Evolutionary conservation across 208 protist species (phyloP).

Genomic region (Leishmania amazonensis): DNA sequence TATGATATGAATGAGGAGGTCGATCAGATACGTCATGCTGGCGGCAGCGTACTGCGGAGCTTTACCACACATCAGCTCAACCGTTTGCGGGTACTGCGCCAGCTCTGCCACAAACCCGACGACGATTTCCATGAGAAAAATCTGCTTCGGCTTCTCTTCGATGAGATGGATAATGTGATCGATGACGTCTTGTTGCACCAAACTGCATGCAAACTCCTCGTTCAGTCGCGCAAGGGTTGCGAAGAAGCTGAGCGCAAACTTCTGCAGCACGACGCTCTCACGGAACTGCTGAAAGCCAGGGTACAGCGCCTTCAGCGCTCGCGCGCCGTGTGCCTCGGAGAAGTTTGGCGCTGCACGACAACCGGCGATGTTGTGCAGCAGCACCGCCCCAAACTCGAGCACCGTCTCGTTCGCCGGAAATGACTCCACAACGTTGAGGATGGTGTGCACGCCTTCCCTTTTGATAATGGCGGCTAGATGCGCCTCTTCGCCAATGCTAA

Average conservation of each 20-base stretch:
- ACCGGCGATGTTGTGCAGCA: slow-evolving; percentile 80
- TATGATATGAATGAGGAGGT: slow-evolving; percentile 80
- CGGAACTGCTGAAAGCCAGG: slow-evolving; percentile 54
- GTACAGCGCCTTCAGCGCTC: slow-evolving; percentile 51
- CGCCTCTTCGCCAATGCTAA: slow-evolving; percentile 65
- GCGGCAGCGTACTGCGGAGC: slow-evolving; percentile 26
- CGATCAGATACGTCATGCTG: slow-evolving; percentile 52
- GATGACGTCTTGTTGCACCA: slow-evolving; percentile 55
- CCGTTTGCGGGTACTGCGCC: slow-evolving; percentile 50
- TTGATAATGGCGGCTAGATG: slow-evolving; percentile 45
- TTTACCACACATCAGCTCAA: slow-evolving; percentile 27
- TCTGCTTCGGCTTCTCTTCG: slow-evolving; percentile 57
- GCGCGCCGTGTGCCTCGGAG: slow-evolving; percentile 35
- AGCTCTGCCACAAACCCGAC: slow-evolving; percentile 71
- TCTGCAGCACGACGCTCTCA: slow-evolving; percentile 75
- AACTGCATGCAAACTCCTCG: slow-evolving; percentile 43
- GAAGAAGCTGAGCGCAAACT: slow-evolving; percentile 85
- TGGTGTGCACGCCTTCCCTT: slow-evolving; percentile 44
- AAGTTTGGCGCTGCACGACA: slow-evolving; percentile 41
- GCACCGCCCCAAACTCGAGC: slow-evolving; percentile 66
- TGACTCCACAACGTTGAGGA: slow-evolving; percentile 64
- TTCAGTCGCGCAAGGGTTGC: slow-evolving; percentile 53
- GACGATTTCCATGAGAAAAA: slow-evolving; percentile 86
- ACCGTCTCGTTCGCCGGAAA: slow-evolving; percentile 67
- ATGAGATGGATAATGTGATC: slow-evolving; percentile 65